Conservation (phyloP, 139 green algal genomes). For the Mychonastes homosphaera region DNA sequence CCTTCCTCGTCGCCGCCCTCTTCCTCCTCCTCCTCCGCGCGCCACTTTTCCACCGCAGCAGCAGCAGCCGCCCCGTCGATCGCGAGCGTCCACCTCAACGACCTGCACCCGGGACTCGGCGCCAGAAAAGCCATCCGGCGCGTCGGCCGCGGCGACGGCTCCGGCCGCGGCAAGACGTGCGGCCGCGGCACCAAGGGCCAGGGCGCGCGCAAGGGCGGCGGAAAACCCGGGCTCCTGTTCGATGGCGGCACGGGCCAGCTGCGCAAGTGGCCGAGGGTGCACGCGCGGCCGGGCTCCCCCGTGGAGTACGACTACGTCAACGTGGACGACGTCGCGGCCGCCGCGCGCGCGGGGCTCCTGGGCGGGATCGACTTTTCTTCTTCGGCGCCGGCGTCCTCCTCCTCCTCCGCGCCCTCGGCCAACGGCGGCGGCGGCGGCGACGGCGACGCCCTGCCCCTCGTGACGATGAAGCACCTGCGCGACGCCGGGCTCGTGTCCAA, state of each 20-base stretch:
- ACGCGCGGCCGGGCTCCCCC: slow-evolving; percentile 20
- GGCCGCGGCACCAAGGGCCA: slow-evolving; percentile 45
- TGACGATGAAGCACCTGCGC: slow-evolving; percentile 53
- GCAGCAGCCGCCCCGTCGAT: too few species aligned
- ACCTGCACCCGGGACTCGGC: too few species aligned
- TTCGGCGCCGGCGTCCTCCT: too few species aligned
- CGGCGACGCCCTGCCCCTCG: too few species aligned
- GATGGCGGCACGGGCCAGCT: slow-evolving; percentile 20
- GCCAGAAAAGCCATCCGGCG: too few species aligned
- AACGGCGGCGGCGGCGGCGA: too few species aligned
- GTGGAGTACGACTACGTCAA: slow-evolving; percentile 51
- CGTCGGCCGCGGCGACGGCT: slow-evolving; percentile 26
- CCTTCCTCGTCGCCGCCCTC: too few species aligned
- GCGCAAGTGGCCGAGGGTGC: slow-evolving; percentile 12
- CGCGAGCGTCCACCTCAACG: too few species aligned
- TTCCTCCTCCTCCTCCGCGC: too few species aligned
- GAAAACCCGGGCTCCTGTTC: slow-evolving; percentile 17
- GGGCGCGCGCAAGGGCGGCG: slow-evolving; percentile 25
- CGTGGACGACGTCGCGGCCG: slow-evolving; percentile 48
- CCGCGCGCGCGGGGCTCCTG: slow-evolving; percentile 54
- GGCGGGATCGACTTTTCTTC: too few species aligned
- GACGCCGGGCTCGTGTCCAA: slow-evolving; percentile 51
- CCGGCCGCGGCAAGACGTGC: slow-evolving; percentile 27
- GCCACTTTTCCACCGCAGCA: too few species aligned
- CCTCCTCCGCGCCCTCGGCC: too few species aligned